A percentile compares a stretch with the other conserved stretches of the same genome.
These are phyloP conservation scores for Aspergillus japonicus DNA, from an alignment of 2,329 filamentous ascomycete genomes.

Conservation along the genomic window DNA sequence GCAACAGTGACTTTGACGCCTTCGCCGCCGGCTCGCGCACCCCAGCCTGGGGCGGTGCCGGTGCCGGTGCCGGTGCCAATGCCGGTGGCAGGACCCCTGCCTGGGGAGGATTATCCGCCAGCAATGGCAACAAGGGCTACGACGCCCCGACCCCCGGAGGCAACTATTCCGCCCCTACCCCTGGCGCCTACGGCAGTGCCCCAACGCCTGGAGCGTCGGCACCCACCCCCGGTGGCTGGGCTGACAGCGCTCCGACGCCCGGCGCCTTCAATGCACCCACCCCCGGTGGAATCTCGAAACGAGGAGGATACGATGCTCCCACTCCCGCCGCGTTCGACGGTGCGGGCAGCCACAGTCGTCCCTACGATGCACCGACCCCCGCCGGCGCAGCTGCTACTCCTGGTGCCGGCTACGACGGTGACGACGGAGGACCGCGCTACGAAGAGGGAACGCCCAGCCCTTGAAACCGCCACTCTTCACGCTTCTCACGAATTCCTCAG, in stretches of 20 bases:
- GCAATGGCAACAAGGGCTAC: conserved; percentile 48
- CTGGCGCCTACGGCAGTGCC: conserved; percentile 55
- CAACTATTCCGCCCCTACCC: conserved; percentile 64
- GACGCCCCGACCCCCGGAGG: conserved; percentile 75
- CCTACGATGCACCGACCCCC: conserved; percentile 52
- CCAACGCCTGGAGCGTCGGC: conserved; percentile 69
- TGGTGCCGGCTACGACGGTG: conserved; percentile 36
- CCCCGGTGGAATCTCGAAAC: conserved; percentile 36
- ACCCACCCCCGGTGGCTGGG: conserved; percentile 50
- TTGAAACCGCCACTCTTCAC: not conserved
- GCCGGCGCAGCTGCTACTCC: conserved; percentile 41
- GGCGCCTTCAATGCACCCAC: conserved; percentile 48
- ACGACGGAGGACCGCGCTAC: conserved; percentile 45
- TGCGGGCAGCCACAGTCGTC: conserved; percentile 23
- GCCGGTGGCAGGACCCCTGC: conserved; percentile 47
- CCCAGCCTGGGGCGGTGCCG: conserved; percentile 64
- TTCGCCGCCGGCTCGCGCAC: conserved; percentile 74
- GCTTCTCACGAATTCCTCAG: not conserved
- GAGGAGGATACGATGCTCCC: conserved; percentile 34
- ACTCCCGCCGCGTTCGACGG: conserved; percentile 37
- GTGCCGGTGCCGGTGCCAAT: conserved; percentile 59
- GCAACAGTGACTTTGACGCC: conserved; percentile 64
- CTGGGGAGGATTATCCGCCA: conserved; percentile 36
- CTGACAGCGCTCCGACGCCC: conserved; percentile 47
- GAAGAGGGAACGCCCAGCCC: conserved; percentile 46